phyloP scores from a whole-genome alignment of 441 rosid species.

The Croton setiger region DNA sequence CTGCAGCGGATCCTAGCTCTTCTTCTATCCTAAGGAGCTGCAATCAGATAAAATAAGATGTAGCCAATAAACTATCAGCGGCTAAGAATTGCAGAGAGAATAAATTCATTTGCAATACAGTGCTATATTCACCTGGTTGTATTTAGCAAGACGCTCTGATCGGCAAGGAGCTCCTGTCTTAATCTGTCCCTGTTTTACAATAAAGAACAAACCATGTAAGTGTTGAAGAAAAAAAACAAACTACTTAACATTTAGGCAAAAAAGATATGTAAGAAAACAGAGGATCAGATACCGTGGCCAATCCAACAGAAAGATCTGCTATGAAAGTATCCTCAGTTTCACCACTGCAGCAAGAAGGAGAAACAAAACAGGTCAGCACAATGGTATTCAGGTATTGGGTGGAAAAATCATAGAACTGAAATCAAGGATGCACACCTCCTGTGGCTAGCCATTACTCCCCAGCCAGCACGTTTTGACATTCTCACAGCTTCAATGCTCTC shows the following conservation, averaged over 20 bases:
- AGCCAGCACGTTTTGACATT: slow-evolving; percentile 91
- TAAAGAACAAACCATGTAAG: background rate
- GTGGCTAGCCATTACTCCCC: slow-evolving; percentile 98
- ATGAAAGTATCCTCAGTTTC: slow-evolving; percentile 98
- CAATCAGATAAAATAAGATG: background rate
- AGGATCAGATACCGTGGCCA: slow-evolving; percentile 61
- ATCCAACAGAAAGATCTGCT: slow-evolving; percentile 88
- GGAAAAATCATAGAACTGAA: background rate
- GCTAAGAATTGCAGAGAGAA: background rate
- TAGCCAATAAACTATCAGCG: background rate
- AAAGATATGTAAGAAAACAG: background rate
- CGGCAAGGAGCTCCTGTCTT: slow-evolving; percentile 99
- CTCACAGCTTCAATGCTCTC: slow-evolving; percentile 97
- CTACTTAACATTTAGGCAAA: background rate
- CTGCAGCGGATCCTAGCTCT: slow-evolving; percentile 77
- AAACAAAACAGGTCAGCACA: background rate
- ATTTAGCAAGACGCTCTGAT: slow-evolving; percentile 90
- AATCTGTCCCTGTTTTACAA: slow-evolving; percentile 68
- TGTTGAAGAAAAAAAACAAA: background rate
- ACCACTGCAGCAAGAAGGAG: slow-evolving; percentile 60
- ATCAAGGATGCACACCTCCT: slow-evolving; percentile 39
- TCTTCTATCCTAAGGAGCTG: slow-evolving; percentile 94
- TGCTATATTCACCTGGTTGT: slow-evolving; percentile 60
- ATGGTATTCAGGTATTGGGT: background rate
- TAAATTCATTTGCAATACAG: background rate